phyloP scores from a whole-genome alignment of 139 green algal species.

The Tetradesmus lagerheimii region DNA sequence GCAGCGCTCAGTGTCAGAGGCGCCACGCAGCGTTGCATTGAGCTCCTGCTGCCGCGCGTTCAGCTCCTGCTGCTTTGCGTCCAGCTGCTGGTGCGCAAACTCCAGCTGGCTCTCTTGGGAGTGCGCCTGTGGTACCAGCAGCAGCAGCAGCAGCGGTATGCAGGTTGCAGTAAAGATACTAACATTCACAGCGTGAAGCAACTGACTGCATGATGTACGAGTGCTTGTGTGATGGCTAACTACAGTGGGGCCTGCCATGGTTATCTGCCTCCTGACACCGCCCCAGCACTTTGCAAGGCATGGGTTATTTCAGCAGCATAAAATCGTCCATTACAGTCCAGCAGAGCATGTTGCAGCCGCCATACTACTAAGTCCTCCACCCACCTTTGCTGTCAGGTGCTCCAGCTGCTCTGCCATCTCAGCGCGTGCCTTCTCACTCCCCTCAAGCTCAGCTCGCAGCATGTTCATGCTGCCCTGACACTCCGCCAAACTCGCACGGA shows the following conservation, averaged over 20 bases:
- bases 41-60: slow-evolving; percentile 28
- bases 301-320: background rate
- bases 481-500: background rate
- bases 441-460: background rate
- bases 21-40: too few relatives aligned
- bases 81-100: slow-evolving; percentile 41
- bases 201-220: background rate
- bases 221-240: background rate
- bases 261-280: background rate
- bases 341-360: background rate
- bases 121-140: background rate
- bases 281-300: background rate
- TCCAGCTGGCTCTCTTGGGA: slow-evolving; percentile 14
- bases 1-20: background rate
- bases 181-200: background rate
- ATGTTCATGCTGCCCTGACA: background rate
- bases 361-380: too few relatives aligned
- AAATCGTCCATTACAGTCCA: background rate
- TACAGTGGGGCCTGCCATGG: background rate
- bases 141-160: background rate
- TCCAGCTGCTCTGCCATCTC: slow-evolving; percentile 24
- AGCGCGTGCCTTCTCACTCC: background rate
- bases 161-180: too few relatives aligned
- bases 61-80: slow-evolving; percentile 8
- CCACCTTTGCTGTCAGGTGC: slow-evolving; percentile 32